Conservation (phyloP, 495 filamentous ascomycete genomes). For the Oleoguttula mirabilis region DNA sequence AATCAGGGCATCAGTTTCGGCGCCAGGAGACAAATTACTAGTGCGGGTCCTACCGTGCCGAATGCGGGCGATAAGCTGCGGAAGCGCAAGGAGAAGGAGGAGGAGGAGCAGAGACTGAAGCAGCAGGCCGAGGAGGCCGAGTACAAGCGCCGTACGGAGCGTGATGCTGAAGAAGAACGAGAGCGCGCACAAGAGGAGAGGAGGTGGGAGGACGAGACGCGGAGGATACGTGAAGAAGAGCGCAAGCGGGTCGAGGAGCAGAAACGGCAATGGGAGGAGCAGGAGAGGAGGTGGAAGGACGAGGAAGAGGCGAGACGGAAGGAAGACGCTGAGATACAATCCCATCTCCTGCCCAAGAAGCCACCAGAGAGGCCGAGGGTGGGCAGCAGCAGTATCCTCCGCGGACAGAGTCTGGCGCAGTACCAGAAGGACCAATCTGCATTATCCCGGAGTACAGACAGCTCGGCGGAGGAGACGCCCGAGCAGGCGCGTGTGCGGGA, state of each 20-base stretch:
- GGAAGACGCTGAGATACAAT: constrained; percentile 64
- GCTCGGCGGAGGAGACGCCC: constrained; percentile 22
- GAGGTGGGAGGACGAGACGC: constrained; percentile 69
- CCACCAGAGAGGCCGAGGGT: constrained; percentile 30
- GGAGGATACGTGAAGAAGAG: constrained; percentile 55
- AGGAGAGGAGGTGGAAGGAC: constrained; percentile 68
- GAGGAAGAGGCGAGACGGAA: constrained; percentile 63
- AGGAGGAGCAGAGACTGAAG: constrained; percentile 49
- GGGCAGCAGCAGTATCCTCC: constrained; percentile 52
- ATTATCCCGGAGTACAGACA: constrained; percentile 26
- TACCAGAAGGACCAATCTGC: constrained; percentile 51
- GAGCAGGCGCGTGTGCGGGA: constrained; percentile 57
- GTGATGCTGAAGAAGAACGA: constrained; percentile 58
- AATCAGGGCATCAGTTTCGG: constrained; percentile 92
- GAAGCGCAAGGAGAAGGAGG: constrained; percentile 40
- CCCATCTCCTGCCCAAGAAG: constrained; percentile 47
- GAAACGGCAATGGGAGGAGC: constrained; percentile 69
- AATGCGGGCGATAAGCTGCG: constrained; percentile 57
- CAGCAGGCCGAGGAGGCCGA: constrained; percentile 56
- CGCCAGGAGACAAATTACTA: constrained; percentile 83
- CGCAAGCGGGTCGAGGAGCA: constrained; percentile 58
- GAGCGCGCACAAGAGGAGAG: constrained; percentile 58
- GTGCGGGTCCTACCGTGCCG: constrained; percentile 62
- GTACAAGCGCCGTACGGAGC: constrained; percentile 44
- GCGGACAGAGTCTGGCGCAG: constrained; percentile 75